A percentile compares a stretch with the other conserved stretches of the same genome.
Evolutionary conservation across 352 stramenopile genomes (phyloP).

Genomic region (Globisporangium nagaii): DNA sequence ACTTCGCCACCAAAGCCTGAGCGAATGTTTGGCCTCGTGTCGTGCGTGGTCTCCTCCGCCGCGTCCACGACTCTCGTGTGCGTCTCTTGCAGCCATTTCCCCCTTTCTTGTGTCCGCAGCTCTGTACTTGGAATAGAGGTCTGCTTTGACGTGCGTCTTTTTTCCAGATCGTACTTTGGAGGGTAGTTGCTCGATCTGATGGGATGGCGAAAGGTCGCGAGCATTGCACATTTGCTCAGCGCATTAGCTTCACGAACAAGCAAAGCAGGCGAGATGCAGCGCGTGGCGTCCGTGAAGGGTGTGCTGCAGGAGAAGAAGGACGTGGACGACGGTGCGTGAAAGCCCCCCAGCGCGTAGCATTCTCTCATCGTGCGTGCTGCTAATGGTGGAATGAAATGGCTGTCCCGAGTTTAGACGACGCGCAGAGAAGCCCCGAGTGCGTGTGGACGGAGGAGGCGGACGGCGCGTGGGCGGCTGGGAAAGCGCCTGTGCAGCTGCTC

Average conservation of each 20-base stretch:
- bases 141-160: no score
- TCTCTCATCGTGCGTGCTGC: not conserved
- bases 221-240: no score
- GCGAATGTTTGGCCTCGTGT: not conserved
- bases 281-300: conserved; percentile 21
- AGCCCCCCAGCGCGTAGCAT: not conserved
- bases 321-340: conserved; percentile 5
- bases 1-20: not conserved
- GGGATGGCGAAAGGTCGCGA: no score
- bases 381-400: not conserved
- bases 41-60: no score
- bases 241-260: no score
- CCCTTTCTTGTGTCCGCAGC: no score
- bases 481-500: conserved; percentile 48
- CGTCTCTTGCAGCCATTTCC: no score
- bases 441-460: conserved; percentile 62
- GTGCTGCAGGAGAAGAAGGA: conserved; percentile 21
- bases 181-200: no score
- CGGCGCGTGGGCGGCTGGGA: conserved; percentile 53
- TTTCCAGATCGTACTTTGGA: no score
- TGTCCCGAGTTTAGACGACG: not conserved
- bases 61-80: no score
- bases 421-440: conserved; percentile 27
- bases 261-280: conserved; percentile 21
- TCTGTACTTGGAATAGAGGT: no score